Evolutionary conservation across 495 filamentous ascomycete species (phyloP), one percentile per base, ranked within the genome.

Genomic region (Polyplosphaeria fusca): DNA sequence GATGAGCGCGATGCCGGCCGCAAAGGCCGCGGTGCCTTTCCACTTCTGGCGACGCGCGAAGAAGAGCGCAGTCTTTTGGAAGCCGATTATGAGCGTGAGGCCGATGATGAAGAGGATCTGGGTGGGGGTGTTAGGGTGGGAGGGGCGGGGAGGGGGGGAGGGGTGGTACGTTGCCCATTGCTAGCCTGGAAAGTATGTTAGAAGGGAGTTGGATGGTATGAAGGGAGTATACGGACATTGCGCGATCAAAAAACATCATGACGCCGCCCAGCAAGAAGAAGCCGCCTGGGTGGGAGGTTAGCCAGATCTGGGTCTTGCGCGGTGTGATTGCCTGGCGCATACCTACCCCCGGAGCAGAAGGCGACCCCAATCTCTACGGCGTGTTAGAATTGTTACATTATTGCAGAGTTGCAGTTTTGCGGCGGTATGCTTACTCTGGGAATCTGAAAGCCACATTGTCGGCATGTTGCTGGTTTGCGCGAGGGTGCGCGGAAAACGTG

Each of bases 101-200:
- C 93, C 93, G 77, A 95, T 83, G 32, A 98, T 84, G 78, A 98
- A 96, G 74, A 98, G 89, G 74, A 98, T 94, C 86, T 91, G 41
- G 7, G 39, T 44, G 52, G 40, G 14, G 44, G 18, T 19, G 26
- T 19, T 20, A 43, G 48, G n/a, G n/a, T 30, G 48, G 22, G 18
- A 35, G 18, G 26, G 38, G 18, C 20, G 37, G 14, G 32, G 45
- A 38, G 35, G 30, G 45, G 42, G 46, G 18, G 9, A 35, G 46
- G 28, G 43, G 27, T 59, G 70, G 39, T 77, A 88, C 86, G 70
- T 94, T 95, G 69, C 89, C 89, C 89, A 94, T 94, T 53, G 88
- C 87, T 32, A 93, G 82, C 80, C 76, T 82, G 74, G 12, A n/a
- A 55, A 58, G 62, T 60, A 23, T 43, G 27, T 26, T 42, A 53